Evolutionary conservation across 768 basidiomycete species (phyloP).

Genomic region (Psilocybe cubensis): DNA sequence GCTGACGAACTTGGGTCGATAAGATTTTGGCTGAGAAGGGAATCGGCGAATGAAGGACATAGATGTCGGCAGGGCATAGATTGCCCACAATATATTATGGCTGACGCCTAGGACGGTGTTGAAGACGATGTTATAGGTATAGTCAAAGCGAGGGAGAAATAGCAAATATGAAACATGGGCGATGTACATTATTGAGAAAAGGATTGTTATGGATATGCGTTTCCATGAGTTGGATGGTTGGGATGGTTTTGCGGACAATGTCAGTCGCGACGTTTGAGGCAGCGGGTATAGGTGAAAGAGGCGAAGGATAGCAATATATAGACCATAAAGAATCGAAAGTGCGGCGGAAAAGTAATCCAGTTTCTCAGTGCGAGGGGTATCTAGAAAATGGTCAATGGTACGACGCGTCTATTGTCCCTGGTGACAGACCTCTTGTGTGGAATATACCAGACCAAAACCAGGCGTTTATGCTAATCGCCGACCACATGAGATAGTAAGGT

Average conservation of each 20-base stretch:
- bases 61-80: slow-evolving; percentile 63
- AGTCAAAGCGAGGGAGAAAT: slow-evolving; percentile 82
- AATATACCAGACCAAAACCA: slow-evolving; percentile 95
- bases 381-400: slow-evolving; percentile 40
- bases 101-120: slow-evolving; percentile 74
- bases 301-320: slow-evolving; percentile 81
- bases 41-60: slow-evolving; percentile 56
- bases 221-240: slow-evolving; percentile 23
- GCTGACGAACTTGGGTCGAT: slow-evolving; percentile 58
- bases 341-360: slow-evolving; percentile 97
- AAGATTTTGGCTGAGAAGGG: slow-evolving; percentile 52
- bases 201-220: slow-evolving; percentile 45
- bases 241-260: slow-evolving; percentile 22
- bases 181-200: slow-evolving; percentile 60
- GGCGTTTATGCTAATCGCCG: slow-evolving; percentile 77
- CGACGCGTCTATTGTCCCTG: neutral
- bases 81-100: slow-evolving; percentile 84
- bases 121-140: slow-evolving; percentile 90
- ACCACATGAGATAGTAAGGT: slow-evolving; percentile 66
- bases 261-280: slow-evolving; percentile 30
- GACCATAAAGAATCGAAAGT: slow-evolving; percentile 75
- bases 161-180: slow-evolving; percentile 81
- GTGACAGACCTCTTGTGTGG: slow-evolving; percentile 81
- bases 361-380: slow-evolving; percentile 82
- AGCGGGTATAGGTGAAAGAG: slow-evolving; percentile 74